phyloP scores from a whole-genome alignment of 2,329 filamentous ascomycete species.

The Exophiala viscosa region DNA sequence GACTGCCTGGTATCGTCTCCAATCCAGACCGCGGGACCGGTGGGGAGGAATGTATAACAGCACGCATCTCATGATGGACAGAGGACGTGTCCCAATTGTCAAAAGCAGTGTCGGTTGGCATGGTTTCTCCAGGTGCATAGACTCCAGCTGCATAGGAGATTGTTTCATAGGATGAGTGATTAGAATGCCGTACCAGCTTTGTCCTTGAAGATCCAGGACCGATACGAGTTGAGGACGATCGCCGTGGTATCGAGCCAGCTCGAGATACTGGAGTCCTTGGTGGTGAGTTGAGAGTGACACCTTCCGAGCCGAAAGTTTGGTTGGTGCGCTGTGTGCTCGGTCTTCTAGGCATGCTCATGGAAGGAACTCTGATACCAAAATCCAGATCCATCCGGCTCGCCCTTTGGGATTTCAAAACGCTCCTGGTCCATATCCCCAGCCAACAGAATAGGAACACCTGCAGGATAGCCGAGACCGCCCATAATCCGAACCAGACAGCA shows the following conservation, averaged over 20 bases:
- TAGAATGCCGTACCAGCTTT: conserved; percentile 22
- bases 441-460: conserved; percentile 20
- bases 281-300: conserved; percentile 25
- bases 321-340: conserved; percentile 14
- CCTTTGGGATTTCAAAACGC: conserved; percentile 15
- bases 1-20: conserved; percentile 29
- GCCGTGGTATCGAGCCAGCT: conserved; percentile 10
- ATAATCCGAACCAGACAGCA: conserved; percentile 23
- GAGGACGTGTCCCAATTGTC: conserved; percentile 28
- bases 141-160: conserved; percentile 21
- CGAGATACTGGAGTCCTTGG: conserved; percentile 26
- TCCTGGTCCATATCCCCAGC: conserved; percentile 20
- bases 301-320: conserved; percentile 26
- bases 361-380: conserved; percentile 21
- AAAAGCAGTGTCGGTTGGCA: conserved; percentile 25
- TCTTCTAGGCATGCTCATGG: conserved; percentile 7
- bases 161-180: conserved; percentile 25
- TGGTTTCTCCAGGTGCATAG: conserved; percentile 23
- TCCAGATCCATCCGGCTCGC: conserved; percentile 18
- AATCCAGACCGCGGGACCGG: conserved; percentile 21
- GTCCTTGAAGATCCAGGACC: conserved; percentile 18
- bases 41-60: conserved; percentile 27
- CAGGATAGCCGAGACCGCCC: conserved; percentile 15
- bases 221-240: conserved; percentile 24
- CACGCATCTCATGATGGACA: conserved; percentile 27